A percentile compares a stretch with the other conserved stretches of the same genome.
Evolutionary conservation across 176 grass and related monocot genomes (phyloP).

Genomic region (Avena eriantha): DNA sequence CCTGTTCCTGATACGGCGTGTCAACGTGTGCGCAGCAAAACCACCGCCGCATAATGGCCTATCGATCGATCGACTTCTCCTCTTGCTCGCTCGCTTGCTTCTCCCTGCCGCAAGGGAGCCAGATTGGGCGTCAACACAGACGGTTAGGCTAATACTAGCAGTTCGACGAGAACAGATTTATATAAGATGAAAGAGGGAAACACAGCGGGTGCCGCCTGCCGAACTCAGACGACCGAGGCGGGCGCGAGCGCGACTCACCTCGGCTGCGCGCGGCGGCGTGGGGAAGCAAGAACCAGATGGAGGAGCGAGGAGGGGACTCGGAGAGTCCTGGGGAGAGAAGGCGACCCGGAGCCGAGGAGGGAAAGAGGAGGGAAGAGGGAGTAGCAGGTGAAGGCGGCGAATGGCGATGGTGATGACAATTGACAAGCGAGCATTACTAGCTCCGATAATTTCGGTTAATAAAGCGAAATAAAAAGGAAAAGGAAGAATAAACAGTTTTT

Average conservation of each 20-base stretch:
- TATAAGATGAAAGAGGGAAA: too few relatives aligned
- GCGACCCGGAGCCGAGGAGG: not conserved
- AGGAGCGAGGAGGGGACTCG: not conserved
- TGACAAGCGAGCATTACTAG: not conserved
- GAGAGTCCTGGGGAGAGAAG: not conserved
- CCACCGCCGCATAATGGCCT: constrained; percentile 65
- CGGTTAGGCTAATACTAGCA: not conserved
- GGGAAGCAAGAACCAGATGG: not conserved
- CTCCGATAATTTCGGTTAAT: not conserved
- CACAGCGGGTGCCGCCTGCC: not conserved
- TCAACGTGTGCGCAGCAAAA: constrained; percentile 71
- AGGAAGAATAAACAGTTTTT: not conserved
- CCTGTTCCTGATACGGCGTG: constrained; percentile 41
- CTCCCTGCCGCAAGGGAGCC: not conserved
- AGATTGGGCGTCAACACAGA: constrained; percentile 5
- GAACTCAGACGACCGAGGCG: not conserved
- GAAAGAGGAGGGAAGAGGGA: not conserved
- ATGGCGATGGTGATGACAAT: not conserved
- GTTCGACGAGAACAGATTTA: not conserved
- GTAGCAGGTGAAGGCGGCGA: not conserved
- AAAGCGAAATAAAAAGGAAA: not conserved
- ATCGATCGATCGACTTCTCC: not conserved
- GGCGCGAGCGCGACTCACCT: not conserved
- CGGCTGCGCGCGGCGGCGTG: not conserved
- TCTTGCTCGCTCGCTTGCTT: constrained; percentile 4